A percentile compares a stretch with the other conserved stretches of the same genome.
Evolutionary conservation across 352 stramenopile genomes (phyloP).

Genomic region (Phytophthora pisi): DNA sequence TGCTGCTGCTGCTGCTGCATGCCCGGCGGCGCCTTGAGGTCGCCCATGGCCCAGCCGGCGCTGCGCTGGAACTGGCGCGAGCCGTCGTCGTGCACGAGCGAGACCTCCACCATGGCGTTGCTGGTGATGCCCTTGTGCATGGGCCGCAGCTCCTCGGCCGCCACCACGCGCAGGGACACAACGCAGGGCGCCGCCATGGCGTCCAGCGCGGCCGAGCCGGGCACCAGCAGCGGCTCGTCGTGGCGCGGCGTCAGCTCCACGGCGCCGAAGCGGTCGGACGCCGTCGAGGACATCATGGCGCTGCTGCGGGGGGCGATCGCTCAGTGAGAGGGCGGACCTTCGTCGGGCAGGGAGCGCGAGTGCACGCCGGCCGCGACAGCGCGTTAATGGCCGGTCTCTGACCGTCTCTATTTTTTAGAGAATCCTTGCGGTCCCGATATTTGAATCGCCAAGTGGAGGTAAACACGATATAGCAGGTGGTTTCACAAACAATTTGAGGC

Average conservation of each 20-base stretch:
- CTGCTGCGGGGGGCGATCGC: conserved; percentile 6
- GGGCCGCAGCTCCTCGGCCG: conserved; percentile 58
- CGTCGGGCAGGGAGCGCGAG: conserved; percentile 13
- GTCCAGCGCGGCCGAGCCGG: conserved; percentile 61
- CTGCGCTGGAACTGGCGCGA: conserved; percentile 32
- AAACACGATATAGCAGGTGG: background rate
- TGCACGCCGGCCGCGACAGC: conserved; percentile 6
- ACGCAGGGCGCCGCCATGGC: conserved; percentile 64
- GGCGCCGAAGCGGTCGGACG: conserved; percentile 41
- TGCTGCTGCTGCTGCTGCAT: conserved; percentile 12
- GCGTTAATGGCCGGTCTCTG: conserved; percentile 16
- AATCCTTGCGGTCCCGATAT: background rate
- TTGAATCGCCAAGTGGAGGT: background rate
- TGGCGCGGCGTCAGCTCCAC: conserved; percentile 62
- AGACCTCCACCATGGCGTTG: conserved; percentile 74
- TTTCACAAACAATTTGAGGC: background rate
- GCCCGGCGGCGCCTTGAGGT: conserved; percentile 39
- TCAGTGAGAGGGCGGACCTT: conserved; percentile 22
- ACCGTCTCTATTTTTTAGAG: conserved; percentile 19
- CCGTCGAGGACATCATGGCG: conserved; percentile 33
- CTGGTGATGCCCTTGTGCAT: conserved; percentile 77
- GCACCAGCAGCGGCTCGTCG: conserved; percentile 65
- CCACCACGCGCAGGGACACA: conserved; percentile 63
- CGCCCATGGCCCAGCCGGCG: conserved; percentile 50
- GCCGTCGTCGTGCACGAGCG: conserved; percentile 66